Conservation (phyloP, 2,329 filamentous ascomycete species). For the Raffaelea deltoideospora region DNA sequence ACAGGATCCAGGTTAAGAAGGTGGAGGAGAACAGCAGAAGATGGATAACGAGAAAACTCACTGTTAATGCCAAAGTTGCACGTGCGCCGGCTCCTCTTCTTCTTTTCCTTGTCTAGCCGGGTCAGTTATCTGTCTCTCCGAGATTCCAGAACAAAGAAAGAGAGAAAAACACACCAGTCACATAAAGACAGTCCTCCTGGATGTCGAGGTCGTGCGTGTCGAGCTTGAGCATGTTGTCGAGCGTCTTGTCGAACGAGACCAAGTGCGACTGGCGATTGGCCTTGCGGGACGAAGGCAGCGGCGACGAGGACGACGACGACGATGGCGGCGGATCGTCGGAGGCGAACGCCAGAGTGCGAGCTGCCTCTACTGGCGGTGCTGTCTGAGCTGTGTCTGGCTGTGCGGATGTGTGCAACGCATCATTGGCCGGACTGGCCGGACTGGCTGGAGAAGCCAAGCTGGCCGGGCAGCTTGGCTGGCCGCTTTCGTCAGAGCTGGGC, state of each 20-base stretch:
- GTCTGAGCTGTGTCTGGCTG: no score
- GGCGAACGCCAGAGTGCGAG: no score
- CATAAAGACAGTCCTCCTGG: conserved; percentile 5
- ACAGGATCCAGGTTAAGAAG: no score
- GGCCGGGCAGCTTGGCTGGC: no score
- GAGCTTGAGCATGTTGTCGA: conserved; percentile 11
- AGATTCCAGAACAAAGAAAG: neutral
- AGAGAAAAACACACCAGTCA: conserved; percentile 4
- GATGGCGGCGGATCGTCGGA: neutral
- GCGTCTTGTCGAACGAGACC: conserved; percentile 11
- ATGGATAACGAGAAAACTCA: conserved; percentile 1
- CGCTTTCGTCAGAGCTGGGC: no score
- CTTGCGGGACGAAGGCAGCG: neutral
- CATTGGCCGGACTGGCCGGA: no score
- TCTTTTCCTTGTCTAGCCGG: conserved; percentile 8
- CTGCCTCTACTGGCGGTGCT: no score
- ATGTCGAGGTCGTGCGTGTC: conserved; percentile 10
- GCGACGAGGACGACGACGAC: neutral
- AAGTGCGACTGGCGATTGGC: conserved; percentile 6
- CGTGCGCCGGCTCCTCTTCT: conserved; percentile 9
- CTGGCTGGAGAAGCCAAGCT: no score
- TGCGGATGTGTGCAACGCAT: no score
- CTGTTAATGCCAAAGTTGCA: conserved; percentile 4
- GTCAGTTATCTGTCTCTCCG: neutral
- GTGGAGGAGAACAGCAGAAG: neutral